These are phyloP conservation scores for Rasamsonia emersonii DNA, from an alignment of 2,329 filamentous ascomycete genomes.

Conservation along the genomic window DNA sequence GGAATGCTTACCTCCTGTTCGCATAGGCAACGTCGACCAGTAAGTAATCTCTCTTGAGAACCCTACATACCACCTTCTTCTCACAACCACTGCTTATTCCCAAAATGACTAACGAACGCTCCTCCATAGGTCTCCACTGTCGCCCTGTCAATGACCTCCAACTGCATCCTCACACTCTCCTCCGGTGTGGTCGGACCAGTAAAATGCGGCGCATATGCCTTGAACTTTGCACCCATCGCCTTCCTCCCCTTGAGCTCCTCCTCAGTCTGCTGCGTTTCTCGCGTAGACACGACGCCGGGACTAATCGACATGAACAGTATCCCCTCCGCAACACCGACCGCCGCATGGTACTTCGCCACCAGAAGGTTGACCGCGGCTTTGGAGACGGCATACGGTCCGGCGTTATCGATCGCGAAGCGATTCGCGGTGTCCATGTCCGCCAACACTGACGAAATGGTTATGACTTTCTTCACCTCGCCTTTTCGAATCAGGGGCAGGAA, in stretches of 20 bases:
- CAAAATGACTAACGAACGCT: conserved; percentile 46
- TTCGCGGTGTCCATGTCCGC: conserved; percentile 40
- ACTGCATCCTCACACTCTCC: conserved; percentile 27
- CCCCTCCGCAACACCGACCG: conserved; percentile 43
- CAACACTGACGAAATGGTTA: conserved; percentile 41
- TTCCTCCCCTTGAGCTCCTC: conserved; percentile 17
- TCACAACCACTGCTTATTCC: conserved; percentile 47
- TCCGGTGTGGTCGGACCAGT: conserved; percentile 26
- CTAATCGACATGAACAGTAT: conserved; percentile 46
- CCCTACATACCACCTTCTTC: too few relatives aligned
- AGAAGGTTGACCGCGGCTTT: conserved; percentile 48
- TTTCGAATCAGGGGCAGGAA: conserved; percentile 47
- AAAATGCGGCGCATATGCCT: conserved; percentile 34
- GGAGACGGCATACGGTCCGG: conserved; percentile 38
- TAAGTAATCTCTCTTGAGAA: too few relatives aligned
- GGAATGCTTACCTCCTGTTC: too few relatives aligned
- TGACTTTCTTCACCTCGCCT: conserved; percentile 47
- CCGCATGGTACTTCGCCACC: conserved; percentile 45
- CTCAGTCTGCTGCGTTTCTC: conserved; percentile 12
- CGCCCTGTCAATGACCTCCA: conserved; percentile 25
- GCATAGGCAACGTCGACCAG: too few relatives aligned
- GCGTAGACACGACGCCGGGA: conserved; percentile 44
- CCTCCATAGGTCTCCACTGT: conserved; percentile 44
- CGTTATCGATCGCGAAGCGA: conserved; percentile 25
- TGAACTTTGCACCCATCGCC: conserved; percentile 22